Evolutionary conservation across 331 rosid genomes (phyloP).

Genomic region (Quercus phellos): DNA sequence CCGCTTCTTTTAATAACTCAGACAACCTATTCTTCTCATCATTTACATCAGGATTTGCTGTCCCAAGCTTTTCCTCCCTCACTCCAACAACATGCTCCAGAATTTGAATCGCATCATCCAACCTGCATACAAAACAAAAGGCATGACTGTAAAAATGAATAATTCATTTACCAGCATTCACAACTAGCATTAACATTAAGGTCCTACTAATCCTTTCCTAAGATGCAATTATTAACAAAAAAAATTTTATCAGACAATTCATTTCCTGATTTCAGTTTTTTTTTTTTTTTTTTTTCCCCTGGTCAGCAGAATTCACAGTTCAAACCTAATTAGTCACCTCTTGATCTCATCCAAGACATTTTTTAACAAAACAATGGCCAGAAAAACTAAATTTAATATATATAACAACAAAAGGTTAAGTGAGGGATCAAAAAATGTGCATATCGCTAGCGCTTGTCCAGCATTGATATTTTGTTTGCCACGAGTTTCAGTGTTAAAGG

Average conservation of each 20-base stretch:
- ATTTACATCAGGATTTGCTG: slow-evolving; percentile 80
- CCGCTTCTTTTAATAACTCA: slow-evolving; percentile 80
- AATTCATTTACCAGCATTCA: neutral
- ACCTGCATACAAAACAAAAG: slow-evolving; percentile 40
- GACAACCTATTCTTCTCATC: slow-evolving; percentile 87
- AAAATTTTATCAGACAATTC: neutral
- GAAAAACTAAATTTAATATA: too few relatives aligned
- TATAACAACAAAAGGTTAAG: neutral
- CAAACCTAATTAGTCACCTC: neutral
- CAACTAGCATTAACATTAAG: neutral
- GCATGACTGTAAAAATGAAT: slow-evolving; percentile 7
- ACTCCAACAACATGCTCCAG: slow-evolving; percentile 66
- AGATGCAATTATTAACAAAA: neutral
- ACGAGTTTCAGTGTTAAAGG: neutral
- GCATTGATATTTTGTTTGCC: neutral
- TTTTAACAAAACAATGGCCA: neutral
- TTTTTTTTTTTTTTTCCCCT: neutral
- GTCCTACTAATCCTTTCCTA: neutral
- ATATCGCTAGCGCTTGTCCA: neutral
- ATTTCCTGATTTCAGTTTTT: neutral
- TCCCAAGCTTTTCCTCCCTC: slow-evolving; percentile 92
- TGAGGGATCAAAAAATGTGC: neutral
- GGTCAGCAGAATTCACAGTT: neutral
- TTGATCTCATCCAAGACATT: neutral
- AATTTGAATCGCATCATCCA: slow-evolving; percentile 80